These are phyloP conservation scores for Lepidium sativum DNA, from an alignment of 345 rosid species.

Conservation along the genomic window DNA sequence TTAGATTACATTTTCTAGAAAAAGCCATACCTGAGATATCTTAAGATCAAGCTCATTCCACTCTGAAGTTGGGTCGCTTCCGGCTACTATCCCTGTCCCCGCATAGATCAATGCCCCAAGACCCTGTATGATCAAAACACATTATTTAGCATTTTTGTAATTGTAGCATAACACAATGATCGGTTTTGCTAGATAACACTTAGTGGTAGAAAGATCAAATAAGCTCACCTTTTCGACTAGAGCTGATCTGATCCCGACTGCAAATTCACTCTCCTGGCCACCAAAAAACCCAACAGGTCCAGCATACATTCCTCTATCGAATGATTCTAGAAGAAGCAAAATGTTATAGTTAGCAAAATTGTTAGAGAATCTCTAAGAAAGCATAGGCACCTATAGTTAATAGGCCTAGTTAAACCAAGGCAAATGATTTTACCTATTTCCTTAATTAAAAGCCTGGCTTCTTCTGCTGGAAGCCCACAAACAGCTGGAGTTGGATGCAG, in stretches of 20 bases:
- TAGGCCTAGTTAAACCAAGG: neutral
- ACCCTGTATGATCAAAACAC: conserved; percentile 34
- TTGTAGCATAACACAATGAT: neutral
- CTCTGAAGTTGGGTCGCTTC: conserved; percentile 73
- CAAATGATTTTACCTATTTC: conserved; percentile 46
- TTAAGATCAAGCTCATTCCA: conserved; percentile 96
- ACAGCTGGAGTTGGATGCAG: conserved; percentile 98
- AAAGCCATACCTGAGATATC: conserved; percentile 68
- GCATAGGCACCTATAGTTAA: neutral
- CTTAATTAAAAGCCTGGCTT: conserved; percentile 70
- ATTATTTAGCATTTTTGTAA: neutral
- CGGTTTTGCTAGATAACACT: neutral
- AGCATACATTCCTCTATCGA: conserved; percentile 95
- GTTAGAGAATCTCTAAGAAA: neutral
- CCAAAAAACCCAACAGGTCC: conserved; percentile 98
- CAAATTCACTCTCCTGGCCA: conserved; percentile 92
- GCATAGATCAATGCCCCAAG: conserved; percentile 80
- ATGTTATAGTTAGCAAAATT: neutral
- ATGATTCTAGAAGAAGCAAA: conserved; percentile 40
- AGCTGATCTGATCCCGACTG: conserved; percentile 94
- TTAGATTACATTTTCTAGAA: neutral
- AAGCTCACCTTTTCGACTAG: conserved; percentile 65
- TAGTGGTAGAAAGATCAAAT: neutral
- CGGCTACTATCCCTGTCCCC: conserved; percentile 88
- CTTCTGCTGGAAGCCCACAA: conserved; percentile 90